phyloP scores from a whole-genome alignment of 1,284 basidiomycete genomes.

The Rhodotorula sp. region DNA sequence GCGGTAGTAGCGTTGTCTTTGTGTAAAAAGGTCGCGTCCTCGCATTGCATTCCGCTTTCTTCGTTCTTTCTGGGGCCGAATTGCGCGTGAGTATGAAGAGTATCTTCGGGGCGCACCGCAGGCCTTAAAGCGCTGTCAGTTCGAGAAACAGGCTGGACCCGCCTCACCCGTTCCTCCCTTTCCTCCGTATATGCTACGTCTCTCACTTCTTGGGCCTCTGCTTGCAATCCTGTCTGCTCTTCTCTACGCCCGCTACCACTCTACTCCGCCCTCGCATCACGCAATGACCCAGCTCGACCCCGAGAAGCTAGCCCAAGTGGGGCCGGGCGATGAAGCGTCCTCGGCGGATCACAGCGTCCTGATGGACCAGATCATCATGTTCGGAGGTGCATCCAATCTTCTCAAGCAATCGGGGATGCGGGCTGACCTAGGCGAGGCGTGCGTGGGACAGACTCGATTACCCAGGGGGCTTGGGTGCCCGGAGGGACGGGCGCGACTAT shows the following conservation, averaged over 20 bases:
- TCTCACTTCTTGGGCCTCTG: not conserved
- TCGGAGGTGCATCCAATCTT: constrained; percentile 19
- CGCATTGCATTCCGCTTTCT: no score
- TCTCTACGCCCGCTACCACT: constrained; percentile 14
- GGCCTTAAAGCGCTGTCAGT: no score
- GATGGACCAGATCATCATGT: constrained; percentile 27
- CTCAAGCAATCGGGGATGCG: fast-evolving
- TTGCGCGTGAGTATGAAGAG: no score
- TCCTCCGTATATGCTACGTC: constrained; percentile 1
- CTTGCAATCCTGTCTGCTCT: constrained; percentile 1
- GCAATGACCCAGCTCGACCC: not conserved
- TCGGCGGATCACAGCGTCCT: constrained; percentile 1
- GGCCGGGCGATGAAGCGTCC: not conserved
- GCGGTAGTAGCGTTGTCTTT: not conserved
- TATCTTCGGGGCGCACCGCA: no score
- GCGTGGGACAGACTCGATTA: constrained; percentile 36
- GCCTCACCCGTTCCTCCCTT: not conserved
- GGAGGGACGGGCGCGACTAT: constrained; percentile 35
- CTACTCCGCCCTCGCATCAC: not conserved
- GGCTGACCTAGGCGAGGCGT: not conserved
- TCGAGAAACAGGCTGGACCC: no score
- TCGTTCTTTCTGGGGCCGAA: no score
- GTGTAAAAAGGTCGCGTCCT: not conserved
- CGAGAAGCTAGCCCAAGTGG: not conserved
- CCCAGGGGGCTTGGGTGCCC: constrained; percentile 30